These are phyloP conservation scores for Fusarium sp. DNA, from an alignment of 2,329 filamentous ascomycete species.

Conservation along the genomic window DNA sequence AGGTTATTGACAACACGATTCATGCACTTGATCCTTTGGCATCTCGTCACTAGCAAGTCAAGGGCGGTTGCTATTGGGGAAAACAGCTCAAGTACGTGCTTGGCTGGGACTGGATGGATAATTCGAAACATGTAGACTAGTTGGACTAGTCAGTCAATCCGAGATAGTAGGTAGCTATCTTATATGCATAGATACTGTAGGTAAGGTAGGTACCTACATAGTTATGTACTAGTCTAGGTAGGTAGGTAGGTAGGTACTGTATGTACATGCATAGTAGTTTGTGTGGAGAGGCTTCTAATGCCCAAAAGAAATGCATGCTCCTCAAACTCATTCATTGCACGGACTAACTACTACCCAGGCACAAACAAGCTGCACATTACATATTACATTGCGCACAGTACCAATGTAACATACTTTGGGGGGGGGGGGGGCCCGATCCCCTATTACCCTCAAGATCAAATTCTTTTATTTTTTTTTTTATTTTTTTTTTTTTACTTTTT, in stretches of 20 bases:
- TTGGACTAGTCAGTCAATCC: too few relatives aligned
- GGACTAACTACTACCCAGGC: constrained; percentile 27
- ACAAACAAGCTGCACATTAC: constrained; percentile 16
- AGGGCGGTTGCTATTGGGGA: background rate
- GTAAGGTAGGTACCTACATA: background rate
- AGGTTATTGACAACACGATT: constrained; percentile 1
- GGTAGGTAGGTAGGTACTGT: too few relatives aligned
- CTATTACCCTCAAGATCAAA: constrained; percentile 24
- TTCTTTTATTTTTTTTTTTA: background rate
- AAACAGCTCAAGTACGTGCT: background rate
- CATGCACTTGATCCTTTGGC: constrained; percentile 12
- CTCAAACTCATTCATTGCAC: constrained; percentile 23
- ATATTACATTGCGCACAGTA: constrained; percentile 23
- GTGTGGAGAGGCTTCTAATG: constrained; percentile 20
- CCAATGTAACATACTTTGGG: background rate
- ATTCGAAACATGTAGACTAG: constrained; percentile 44
- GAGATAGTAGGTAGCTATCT: background rate
- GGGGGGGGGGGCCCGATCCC: constrained; percentile 24
- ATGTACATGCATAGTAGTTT: background rate
- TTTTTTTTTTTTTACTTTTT: background rate
- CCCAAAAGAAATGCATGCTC: constrained; percentile 36
- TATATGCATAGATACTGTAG: too few relatives aligned
- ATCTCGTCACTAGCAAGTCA: background rate
- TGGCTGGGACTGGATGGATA: constrained; percentile 27
- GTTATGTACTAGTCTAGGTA: background rate